A percentile compares a stretch with the other conserved stretches of the same genome.
Conservation (phyloP, 306 rosid genomes). For the Prunus campanulata region DNA sequence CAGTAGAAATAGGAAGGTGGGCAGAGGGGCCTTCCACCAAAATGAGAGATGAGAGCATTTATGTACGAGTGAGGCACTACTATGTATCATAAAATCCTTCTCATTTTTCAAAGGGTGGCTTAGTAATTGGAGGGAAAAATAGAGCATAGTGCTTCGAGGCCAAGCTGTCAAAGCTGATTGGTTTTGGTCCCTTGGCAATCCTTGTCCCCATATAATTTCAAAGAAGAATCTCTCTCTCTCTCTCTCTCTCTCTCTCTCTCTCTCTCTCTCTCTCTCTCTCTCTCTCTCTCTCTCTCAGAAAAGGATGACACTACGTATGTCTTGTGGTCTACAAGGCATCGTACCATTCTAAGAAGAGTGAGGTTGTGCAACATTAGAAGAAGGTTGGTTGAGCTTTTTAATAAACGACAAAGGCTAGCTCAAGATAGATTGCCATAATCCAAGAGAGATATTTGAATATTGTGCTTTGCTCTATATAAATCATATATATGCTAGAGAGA, state of each 20-base stretch:
- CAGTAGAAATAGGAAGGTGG: background rate
- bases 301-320: conserved; percentile 28
- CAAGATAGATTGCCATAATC: background rate
- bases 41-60: too few species aligned
- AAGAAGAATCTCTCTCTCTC: conserved; percentile 21
- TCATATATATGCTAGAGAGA: background rate
- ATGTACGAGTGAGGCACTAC: background rate
- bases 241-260: too few species aligned
- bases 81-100: background rate
- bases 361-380: conserved; percentile 20
- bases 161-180: conserved; percentile 27
- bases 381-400: conserved; percentile 24
- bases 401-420: background rate
- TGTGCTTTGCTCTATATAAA: background rate
- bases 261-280: background rate
- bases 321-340: conserved; percentile 43
- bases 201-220: conserved; percentile 8
- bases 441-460: background rate
- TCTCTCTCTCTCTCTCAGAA: background rate
- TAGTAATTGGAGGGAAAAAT: background rate
- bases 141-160: background rate
- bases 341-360: conserved; percentile 21
- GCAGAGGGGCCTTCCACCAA: too few species aligned
- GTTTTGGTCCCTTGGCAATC: conserved; percentile 36
- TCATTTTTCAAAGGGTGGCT: background rate